These are phyloP conservation scores for Filosporella fistucella DNA, from an alignment of 495 filamentous ascomycete species.

Conservation along the genomic window DNA sequence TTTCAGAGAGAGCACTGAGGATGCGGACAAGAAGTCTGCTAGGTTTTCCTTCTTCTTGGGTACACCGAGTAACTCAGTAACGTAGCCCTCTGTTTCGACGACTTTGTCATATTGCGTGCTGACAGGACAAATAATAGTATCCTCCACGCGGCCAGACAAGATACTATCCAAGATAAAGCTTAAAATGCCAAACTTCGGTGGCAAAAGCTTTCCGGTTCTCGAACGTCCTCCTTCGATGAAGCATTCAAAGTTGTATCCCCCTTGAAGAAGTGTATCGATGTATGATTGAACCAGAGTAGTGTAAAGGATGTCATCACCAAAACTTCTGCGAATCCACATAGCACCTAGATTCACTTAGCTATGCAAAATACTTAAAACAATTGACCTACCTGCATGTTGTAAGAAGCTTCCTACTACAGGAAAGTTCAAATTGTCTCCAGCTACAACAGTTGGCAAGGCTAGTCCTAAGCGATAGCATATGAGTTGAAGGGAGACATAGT, in stretches of 20 bases:
- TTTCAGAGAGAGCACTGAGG: slow-evolving; percentile 81
- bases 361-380: too few relatives aligned
- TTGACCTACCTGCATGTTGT: slow-evolving; percentile 91
- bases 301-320: slow-evolving; percentile 89
- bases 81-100: slow-evolving; percentile 94
- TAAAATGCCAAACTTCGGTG: slow-evolving; percentile 95
- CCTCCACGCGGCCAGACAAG: slow-evolving; percentile 79
- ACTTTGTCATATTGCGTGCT: slow-evolving; percentile 99
- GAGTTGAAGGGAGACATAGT: slow-evolving; percentile 89
- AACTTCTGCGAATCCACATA: slow-evolving; percentile 93
- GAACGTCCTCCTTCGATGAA: slow-evolving; percentile 95
- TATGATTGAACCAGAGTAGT: slow-evolving; percentile 89
- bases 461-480: slow-evolving; percentile 93
- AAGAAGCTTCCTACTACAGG: slow-evolving; percentile 85
- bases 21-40: slow-evolving; percentile 79
- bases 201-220: slow-evolving; percentile 86
- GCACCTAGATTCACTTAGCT: too few relatives aligned
- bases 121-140: slow-evolving; percentile 90
- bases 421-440: slow-evolving; percentile 94
- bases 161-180: slow-evolving; percentile 89
- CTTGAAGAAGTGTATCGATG: slow-evolving; percentile 85
- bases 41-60: slow-evolving; percentile 95
- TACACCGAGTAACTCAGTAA: slow-evolving; percentile 86
- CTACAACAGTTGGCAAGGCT: slow-evolving; percentile 85
- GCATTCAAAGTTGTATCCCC: slow-evolving; percentile 92